phyloP scores from a whole-genome alignment of 2,329 filamentous ascomycete species.

The Drechmeria coniospora region DNA sequence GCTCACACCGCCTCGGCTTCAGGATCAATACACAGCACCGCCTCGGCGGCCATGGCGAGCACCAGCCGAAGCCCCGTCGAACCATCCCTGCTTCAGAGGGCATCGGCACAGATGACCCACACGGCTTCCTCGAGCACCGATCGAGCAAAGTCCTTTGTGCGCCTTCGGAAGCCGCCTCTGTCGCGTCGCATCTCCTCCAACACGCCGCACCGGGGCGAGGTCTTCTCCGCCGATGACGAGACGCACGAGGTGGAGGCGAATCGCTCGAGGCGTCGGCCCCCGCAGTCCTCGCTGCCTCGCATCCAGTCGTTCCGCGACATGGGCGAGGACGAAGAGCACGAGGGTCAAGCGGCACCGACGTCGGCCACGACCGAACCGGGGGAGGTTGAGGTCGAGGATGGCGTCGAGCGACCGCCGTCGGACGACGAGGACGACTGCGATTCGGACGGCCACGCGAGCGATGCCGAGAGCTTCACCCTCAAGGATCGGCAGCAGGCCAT shows the following conservation, averaged over 20 bases:
- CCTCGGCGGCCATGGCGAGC: constrained; percentile 8
- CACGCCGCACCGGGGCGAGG: constrained; percentile 63
- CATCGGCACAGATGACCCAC: neutral
- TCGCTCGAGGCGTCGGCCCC: constrained; percentile 18
- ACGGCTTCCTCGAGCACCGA: constrained; percentile 24
- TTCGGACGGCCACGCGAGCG: constrained; percentile 62
- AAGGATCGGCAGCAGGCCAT: constrained; percentile 96
- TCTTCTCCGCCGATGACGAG: constrained; percentile 88
- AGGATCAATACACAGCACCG: constrained; percentile 10
- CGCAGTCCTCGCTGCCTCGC: constrained; percentile 20
- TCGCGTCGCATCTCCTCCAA: constrained; percentile 61
- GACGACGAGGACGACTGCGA: constrained; percentile 42
- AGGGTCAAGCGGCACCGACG: constrained; percentile 8
- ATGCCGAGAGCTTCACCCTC: constrained; percentile 93
- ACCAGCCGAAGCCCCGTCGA: constrained; percentile 19
- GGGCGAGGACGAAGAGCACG: constrained; percentile 8
- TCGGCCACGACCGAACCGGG: constrained; percentile 6
- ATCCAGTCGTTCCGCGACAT: constrained; percentile 22
- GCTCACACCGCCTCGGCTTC: neutral
- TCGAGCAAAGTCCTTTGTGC: constrained; percentile 28
- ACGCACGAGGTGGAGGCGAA: constrained; percentile 57
- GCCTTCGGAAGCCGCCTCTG: constrained; percentile 58
- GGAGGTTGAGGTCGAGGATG: constrained; percentile 10
- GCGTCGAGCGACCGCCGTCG: constrained; percentile 22
- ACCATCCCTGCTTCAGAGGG: constrained; percentile 17